These are phyloP conservation scores for Panicum hallii DNA, from an alignment of 202 grass and related monocot species.

Conservation along the genomic window DNA sequence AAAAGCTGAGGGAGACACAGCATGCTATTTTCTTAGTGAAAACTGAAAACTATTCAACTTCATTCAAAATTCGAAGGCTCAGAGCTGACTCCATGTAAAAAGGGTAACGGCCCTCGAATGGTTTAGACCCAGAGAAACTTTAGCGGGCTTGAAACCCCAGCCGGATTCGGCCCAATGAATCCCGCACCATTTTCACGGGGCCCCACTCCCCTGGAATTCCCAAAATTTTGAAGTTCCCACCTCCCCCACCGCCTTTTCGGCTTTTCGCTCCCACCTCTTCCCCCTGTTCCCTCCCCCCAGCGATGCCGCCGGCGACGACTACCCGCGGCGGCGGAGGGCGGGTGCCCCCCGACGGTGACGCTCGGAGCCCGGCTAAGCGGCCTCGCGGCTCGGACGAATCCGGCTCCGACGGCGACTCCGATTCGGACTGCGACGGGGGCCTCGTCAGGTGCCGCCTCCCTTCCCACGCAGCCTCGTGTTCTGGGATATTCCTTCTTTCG, in stretches of 20 bases:
- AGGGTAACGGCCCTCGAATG: too few species aligned
- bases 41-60: background rate
- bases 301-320: constrained; percentile 1
- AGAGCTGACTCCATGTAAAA: background rate
- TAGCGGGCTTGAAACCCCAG: background rate
- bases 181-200: background rate
- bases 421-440: constrained; percentile 2
- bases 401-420: background rate
- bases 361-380: background rate
- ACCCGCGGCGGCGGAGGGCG: constrained; percentile 13
- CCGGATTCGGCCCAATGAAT: background rate
- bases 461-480: background rate
- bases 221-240: constrained; percentile 4
- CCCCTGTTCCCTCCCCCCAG: background rate
- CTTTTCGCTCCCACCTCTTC: background rate
- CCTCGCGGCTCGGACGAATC: background rate
- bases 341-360: background rate
- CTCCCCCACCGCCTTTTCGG: background rate
- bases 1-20: too few species aligned
- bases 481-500: background rate
- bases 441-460: constrained; percentile 44
- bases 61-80: background rate
- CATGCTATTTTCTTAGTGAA: too few species aligned
- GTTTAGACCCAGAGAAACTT: background rate
- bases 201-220: background rate